These are phyloP conservation scores for Cyphellophora europaea DNA, from an alignment of 2,329 filamentous ascomycete species.

Conservation along the genomic window DNA sequence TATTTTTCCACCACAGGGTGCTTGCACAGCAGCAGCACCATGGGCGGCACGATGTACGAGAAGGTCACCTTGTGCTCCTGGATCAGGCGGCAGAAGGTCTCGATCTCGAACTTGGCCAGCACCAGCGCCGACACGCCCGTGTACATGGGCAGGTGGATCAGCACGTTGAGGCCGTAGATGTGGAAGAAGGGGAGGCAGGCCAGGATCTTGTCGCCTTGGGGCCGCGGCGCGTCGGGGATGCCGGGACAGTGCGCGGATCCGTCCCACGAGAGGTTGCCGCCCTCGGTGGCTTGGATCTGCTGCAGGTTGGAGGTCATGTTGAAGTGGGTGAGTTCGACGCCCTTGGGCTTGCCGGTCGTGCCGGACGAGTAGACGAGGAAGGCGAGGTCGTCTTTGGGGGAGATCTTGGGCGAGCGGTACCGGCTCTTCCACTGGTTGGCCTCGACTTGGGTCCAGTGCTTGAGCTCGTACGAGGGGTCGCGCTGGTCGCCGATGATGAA, in stretches of 20 bases:
- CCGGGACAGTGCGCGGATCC: slow-evolving; percentile 34
- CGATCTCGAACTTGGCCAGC: slow-evolving; percentile 73
- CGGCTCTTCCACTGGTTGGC: slow-evolving; percentile 31
- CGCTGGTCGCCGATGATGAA: slow-evolving; percentile 63
- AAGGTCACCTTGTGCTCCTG: slow-evolving; percentile 69
- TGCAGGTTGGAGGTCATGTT: slow-evolving; percentile 71
- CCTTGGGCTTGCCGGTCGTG: slow-evolving; percentile 85
- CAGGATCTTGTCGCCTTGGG: slow-evolving; percentile 61
- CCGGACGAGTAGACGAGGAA: slow-evolving; percentile 85
- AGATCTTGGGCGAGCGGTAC: slow-evolving; percentile 53
- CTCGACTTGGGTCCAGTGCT: slow-evolving; percentile 64
- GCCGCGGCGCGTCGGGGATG: slow-evolving; percentile 23
- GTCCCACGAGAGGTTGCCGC: slow-evolving; percentile 45
- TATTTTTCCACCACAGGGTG: slow-evolving; percentile 70
- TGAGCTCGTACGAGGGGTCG: slow-evolving; percentile 49
- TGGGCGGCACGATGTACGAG: slow-evolving; percentile 73
- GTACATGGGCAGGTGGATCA: slow-evolving; percentile 60
- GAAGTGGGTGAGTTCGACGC: slow-evolving; percentile 73
- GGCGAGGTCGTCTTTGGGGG: slow-evolving; percentile 63
- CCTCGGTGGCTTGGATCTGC: slow-evolving; percentile 47
- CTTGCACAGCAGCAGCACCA: slow-evolving; percentile 73
- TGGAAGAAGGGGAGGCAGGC: slow-evolving; percentile 85
- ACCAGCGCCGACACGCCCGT: slow-evolving; percentile 58
- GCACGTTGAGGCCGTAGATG: slow-evolving; percentile 71
- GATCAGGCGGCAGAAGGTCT: slow-evolving; percentile 66